Evolutionary conservation across 2,329 filamentous ascomycete species (phyloP), one percentile per base, ranked within the genome.

Genomic region (Celoporthe dispersa): DNA sequence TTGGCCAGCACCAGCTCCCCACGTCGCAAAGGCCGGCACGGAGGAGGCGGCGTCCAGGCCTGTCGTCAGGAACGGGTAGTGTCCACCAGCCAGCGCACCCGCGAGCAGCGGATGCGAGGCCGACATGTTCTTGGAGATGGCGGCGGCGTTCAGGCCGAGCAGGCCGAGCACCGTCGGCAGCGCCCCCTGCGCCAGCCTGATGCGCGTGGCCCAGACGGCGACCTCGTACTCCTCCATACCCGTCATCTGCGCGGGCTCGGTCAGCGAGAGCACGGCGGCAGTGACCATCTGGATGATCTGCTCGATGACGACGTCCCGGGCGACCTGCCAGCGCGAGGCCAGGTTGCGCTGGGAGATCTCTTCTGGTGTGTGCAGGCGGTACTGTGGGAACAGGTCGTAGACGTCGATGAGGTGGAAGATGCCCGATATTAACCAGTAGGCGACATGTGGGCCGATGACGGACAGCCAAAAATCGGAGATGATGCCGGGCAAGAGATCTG

Each of bases 301-400:
- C 82, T 99, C 95, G 70, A 98, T 79, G 68, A 98, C 83, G 75
- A 98, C 95, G 84, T 98, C 95, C 79, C 93, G 91, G 73, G 95
- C 89, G 3, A 97, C 94, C 77, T 98, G 91, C 82, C 88, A 93
- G 73, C 94, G 89, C 62, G 92, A 88, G 67, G 94, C 95, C 77
- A 93, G 93, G 81, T 98, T 98, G 76, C 94, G 89, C 80, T 93
- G 93, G 48, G 90, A 79, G 73, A 98, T 92, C 81, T 98, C 95
- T 66, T 94, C 94, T 19, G 96, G 96, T 0, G 96, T 98, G 82
- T 99, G 96, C 57, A 99, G 86, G 73, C 96, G 92, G 82, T 98
- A 98, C 76, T 97, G 89, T 25, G 94, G 91, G 79, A 95, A 97
- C 51, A 95, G 83, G 80, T 98, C 93, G 81, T 91, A 90, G 70